phyloP scores from a whole-genome alignment of 768 basidiomycete genomes.

The Antrodiella citrinella region DNA sequence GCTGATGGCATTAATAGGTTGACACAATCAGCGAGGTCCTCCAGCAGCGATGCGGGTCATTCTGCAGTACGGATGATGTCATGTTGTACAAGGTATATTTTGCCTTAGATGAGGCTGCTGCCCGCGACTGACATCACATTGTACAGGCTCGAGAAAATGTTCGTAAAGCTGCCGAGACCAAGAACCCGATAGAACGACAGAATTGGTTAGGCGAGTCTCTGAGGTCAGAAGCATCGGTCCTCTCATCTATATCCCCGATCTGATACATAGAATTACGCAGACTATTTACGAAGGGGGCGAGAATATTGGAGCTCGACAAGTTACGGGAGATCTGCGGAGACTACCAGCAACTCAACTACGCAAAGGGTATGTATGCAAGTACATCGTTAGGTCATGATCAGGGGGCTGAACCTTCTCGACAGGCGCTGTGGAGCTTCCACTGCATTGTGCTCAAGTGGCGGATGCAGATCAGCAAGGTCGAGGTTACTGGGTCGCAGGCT shows the following conservation, averaged over 20 bases:
- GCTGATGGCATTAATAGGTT: constrained; percentile 42
- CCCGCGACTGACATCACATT: neutral
- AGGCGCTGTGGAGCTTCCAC: constrained; percentile 83
- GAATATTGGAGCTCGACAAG: constrained; percentile 76
- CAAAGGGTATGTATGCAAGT: constrained; percentile 72
- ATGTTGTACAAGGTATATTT: constrained; percentile 83
- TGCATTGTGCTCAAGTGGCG: constrained; percentile 71
- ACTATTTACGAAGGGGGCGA: constrained; percentile 82
- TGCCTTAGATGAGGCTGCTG: neutral
- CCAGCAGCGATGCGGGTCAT: constrained; percentile 91
- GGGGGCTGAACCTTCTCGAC: neutral
- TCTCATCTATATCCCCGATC: neutral
- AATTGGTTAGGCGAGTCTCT: constrained; percentile 82
- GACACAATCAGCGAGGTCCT: constrained; percentile 94
- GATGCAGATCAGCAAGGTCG: constrained; percentile 72
- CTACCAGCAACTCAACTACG: constrained; percentile 78
- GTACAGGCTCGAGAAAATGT: constrained; percentile 85
- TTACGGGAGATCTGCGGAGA: constrained; percentile 84
- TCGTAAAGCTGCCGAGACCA: constrained; percentile 79
- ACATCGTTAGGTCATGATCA: too few species aligned
- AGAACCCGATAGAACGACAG: constrained; percentile 64
- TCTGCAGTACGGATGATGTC: constrained; percentile 97
- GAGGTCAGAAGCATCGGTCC: constrained; percentile 39
- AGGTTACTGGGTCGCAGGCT: constrained; percentile 68
- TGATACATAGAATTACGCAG: constrained; percentile 31